These are phyloP conservation scores for Protea cynaroides DNA, from an alignment of 164 flowering plant species.

Conservation along the genomic window DNA sequence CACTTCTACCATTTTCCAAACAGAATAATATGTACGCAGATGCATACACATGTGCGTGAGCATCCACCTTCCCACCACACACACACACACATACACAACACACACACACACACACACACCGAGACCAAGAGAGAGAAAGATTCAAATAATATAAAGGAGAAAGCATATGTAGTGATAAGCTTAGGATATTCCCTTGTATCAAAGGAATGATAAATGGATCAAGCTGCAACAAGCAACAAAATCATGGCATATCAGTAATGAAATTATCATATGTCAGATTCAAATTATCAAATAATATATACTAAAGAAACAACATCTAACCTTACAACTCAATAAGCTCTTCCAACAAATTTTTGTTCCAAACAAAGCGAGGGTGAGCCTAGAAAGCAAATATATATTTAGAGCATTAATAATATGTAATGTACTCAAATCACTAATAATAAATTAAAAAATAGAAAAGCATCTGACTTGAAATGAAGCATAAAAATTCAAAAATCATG, in stretches of 20 bases:
- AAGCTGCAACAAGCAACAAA: conserved; percentile 57
- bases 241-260: conserved; percentile 9
- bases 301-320: conserved; percentile 21
- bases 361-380: conserved; percentile 97
- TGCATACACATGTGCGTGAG: too few species aligned
- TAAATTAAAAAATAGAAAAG: background rate
- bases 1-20: too few species aligned
- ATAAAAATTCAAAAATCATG: too few species aligned
- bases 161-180: conserved; percentile 7
- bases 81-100: too few species aligned
- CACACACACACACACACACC: too few species aligned
- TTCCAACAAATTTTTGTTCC: conserved; percentile 83
- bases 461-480: background rate
- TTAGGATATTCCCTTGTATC: too few species aligned
- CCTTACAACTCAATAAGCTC: conserved; percentile 95
- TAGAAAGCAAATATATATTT: conserved; percentile 29
- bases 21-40: too few species aligned
- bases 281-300: too few species aligned
- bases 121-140: background rate
- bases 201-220: conserved; percentile 79
- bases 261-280: background rate
- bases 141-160: too few species aligned
- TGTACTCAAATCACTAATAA: background rate
- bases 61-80: too few species aligned
- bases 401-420: conserved; percentile 5